Evolutionary conservation across 2,329 filamentous ascomycete species (phyloP).

Genomic region (Colletotrichum camelliae): DNA sequence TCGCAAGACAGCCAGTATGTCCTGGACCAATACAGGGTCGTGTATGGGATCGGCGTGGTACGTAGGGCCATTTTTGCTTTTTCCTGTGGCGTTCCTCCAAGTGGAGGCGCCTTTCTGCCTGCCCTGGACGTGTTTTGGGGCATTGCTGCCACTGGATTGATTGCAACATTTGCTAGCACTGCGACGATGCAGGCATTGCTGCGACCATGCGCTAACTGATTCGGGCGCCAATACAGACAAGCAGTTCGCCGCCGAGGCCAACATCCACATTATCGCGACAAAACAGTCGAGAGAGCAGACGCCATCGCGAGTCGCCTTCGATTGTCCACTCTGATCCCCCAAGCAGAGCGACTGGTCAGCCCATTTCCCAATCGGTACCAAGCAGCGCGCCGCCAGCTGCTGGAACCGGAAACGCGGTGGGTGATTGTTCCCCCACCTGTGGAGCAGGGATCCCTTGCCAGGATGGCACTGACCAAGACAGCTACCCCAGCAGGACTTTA

Average conservation of each 20-base stretch:
- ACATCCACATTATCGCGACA: background rate
- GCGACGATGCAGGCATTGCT: constrained; percentile 9
- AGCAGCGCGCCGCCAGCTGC: constrained; percentile 1
- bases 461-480: constrained; percentile 21
- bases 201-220: constrained; percentile 15
- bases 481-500: constrained; percentile 12
- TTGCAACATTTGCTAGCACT: constrained; percentile 3
- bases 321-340: background rate
- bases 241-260: constrained; percentile 18
- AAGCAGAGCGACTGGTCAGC: background rate
- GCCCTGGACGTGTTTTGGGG: constrained; percentile 5
- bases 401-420: background rate
- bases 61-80: constrained; percentile 28
- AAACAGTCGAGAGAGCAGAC: background rate
- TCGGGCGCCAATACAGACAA: constrained; percentile 7
- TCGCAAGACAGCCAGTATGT: constrained; percentile 52
- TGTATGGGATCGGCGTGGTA: constrained; percentile 45
- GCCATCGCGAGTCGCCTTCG: background rate
- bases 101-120: background rate
- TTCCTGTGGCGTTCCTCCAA: constrained; percentile 15
- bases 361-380: background rate
- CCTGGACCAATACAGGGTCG: constrained; percentile 39
- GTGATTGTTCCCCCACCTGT: background rate
- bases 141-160: constrained; percentile 3
- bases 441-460: background rate